Percentiles rank a stretch among this genome's conserved stretches.
phyloP scores from a whole-genome alignment of 352 stramenopile species.

The Phytophthora parvispora region DNA sequence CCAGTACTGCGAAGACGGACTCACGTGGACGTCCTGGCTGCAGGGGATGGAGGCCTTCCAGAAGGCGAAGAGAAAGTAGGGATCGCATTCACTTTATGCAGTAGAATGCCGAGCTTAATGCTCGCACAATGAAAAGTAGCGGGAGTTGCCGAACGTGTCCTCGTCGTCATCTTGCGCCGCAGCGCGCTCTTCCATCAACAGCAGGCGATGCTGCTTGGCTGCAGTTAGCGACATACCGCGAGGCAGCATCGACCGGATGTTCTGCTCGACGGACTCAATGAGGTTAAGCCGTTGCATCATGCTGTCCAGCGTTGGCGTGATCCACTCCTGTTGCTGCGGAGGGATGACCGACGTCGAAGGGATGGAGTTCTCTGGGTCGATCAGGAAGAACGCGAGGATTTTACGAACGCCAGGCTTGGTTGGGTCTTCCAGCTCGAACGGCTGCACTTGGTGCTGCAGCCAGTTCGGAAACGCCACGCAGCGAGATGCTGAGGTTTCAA shows the following conservation, averaged over 20 bases:
- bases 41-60: constrained; percentile 75
- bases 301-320: not conserved
- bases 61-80: constrained; percentile 41
- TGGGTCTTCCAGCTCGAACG: constrained; percentile 50
- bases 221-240: constrained; percentile 33
- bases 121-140: constrained; percentile 10
- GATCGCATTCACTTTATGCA: not conserved
- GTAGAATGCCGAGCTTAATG: not conserved
- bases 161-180: constrained; percentile 7
- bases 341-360: constrained; percentile 49
- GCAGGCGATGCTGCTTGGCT: constrained; percentile 24
- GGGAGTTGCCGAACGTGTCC: not conserved
- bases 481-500: constrained; percentile 30
- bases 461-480: constrained; percentile 56
- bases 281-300: constrained; percentile 4
- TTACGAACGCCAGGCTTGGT: constrained; percentile 46
- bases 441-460: constrained; percentile 56
- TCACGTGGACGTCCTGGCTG: constrained; percentile 68
- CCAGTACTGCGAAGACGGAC: constrained; percentile 74
- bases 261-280: constrained; percentile 19
- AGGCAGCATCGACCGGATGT: constrained; percentile 21
- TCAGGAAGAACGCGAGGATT: constrained; percentile 62
- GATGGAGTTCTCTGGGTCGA: constrained; percentile 43
- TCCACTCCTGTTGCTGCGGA: constrained; percentile 50
- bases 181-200: constrained; percentile 40